Conservation (phyloP, 768 basidiomycete genomes). For the Cantharellus anzutake region DNA sequence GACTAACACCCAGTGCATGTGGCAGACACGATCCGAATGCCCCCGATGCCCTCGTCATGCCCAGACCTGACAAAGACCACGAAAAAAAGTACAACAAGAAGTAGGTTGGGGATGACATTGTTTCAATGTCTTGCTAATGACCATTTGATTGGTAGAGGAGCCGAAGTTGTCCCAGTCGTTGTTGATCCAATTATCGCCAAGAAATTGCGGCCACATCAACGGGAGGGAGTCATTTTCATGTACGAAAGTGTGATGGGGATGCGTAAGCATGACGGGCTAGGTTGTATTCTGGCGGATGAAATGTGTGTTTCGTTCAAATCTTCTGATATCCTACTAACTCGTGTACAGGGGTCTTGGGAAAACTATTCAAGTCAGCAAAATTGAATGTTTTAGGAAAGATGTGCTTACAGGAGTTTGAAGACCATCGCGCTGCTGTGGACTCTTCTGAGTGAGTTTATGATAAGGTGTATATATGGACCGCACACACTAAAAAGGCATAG, state of each 20-base stretch:
- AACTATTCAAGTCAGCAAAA: conserved; percentile 46
- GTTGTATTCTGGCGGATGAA: conserved; percentile 93
- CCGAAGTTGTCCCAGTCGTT: conserved; percentile 52
- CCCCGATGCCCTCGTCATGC: conserved; percentile 74
- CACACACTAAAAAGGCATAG: conserved; percentile 20
- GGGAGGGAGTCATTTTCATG: conserved; percentile 78
- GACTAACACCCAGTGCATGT: neutral
- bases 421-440: conserved; percentile 91
- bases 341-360: conserved; percentile 83
- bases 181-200: conserved; percentile 70
- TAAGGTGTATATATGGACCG: no score
- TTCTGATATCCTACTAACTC: neutral
- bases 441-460: conserved; percentile 46
- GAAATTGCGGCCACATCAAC: conserved; percentile 72
- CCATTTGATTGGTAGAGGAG: conserved; percentile 10
- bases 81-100: conserved; percentile 49
- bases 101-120: conserved; percentile 18
- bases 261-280: conserved; percentile 70
- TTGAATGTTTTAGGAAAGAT: neutral
- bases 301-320: conserved; percentile 31
- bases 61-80: conserved; percentile 47
- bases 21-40: conserved; percentile 57
- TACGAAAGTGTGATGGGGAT: conserved; percentile 95
- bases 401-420: conserved; percentile 18
- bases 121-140: neutral